A percentile compares a stretch with the other conserved stretches of the same genome.
These are phyloP conservation scores for Rutidosis leptorrhynchoides DNA, from an alignment of 129 eudicot genomes.

Conservation along the genomic window DNA sequence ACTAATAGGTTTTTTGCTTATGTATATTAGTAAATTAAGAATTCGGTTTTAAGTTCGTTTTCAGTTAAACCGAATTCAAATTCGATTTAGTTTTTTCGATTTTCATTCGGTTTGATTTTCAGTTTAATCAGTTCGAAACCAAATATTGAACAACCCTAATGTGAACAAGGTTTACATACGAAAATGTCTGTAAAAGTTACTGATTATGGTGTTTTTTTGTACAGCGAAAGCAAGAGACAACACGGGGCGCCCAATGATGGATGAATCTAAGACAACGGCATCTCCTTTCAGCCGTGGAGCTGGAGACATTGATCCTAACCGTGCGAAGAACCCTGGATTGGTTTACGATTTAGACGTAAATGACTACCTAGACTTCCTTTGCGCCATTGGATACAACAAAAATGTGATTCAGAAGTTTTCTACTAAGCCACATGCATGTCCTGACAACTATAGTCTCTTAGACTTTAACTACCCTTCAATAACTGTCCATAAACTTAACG, in stretches of 20 bases:
- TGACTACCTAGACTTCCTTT: slow-evolving; percentile 73
- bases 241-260: slow-evolving; percentile 41
- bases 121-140: too few species aligned
- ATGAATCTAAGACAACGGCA: slow-evolving; percentile 29
- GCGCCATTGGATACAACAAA: slow-evolving; percentile 59
- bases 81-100: too few species aligned
- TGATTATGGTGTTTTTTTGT: not conserved
- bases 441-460: slow-evolving; percentile 26
- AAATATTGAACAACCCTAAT: too few species aligned
- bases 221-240: slow-evolving; percentile 71
- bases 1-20: too few species aligned
- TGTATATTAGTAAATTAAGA: too few species aligned
- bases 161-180: not conserved
- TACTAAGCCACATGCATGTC: slow-evolving; percentile 39
- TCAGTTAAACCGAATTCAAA: too few species aligned
- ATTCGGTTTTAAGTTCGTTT: too few species aligned
- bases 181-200: slow-evolving; percentile 26
- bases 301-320: slow-evolving; percentile 71
- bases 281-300: slow-evolving; percentile 69
- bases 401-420: slow-evolving; percentile 35
- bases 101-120: too few species aligned
- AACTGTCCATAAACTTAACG: slow-evolving; percentile 41
- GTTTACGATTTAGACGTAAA: slow-evolving; percentile 56
- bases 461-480: slow-evolving; percentile 78
- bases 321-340: slow-evolving; percentile 78